Evolutionary conservation across 1,284 basidiomycete species (phyloP), one percentile per base, ranked within the genome.

Genomic region (Xanthoconium separans): DNA sequence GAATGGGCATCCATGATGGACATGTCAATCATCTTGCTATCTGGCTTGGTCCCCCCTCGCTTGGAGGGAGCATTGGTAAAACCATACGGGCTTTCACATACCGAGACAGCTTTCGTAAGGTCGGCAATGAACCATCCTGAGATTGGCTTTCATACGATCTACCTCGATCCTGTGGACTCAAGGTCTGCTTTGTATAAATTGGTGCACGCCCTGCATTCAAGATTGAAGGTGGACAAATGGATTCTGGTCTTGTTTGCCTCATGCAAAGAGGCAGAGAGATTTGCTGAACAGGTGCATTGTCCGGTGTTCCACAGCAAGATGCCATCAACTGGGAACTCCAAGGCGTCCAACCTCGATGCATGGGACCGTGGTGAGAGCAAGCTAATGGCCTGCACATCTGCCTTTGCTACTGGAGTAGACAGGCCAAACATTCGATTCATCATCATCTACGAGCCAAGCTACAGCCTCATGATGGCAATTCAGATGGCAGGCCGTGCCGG

Each of bases 401-500:
- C 41, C n/a, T 30, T 50, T 29, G 41, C 31, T 27, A 18, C 9
- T 3, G 41, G 49, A 15, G 33, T 50, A 16, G 49, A 50, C 22
- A 18, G 49, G 16, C 31, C 33, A 4, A 43, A 18, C n/a, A 5
- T 50, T 44, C 22, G 39, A 48, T 48, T 41, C 15, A 4, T 48
- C 13, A 15, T 48, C 2, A 11, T 48, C 36, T 43, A 36, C 24
- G 10, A 37, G 8, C 49, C 33, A 2, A 27, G 41, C 12, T 50
- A 42, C 30, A 42, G 47, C 47, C 39, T 49, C 30, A 7, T 5
- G 15, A 24, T 18, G 30, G 22, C 9, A 0, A n/a, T 5, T 27
- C 41, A 50, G 20, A 44, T 50, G 41, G 31, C 24, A 16, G 41
- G 48, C 22, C 20, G 31, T 27, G 53, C 53, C 2, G 43, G 54